Evolutionary conservation across 495 filamentous ascomycete genomes (phyloP), one percentile per base, ranked within the genome.

Genomic region (Gamarada debralockiae): DNA sequence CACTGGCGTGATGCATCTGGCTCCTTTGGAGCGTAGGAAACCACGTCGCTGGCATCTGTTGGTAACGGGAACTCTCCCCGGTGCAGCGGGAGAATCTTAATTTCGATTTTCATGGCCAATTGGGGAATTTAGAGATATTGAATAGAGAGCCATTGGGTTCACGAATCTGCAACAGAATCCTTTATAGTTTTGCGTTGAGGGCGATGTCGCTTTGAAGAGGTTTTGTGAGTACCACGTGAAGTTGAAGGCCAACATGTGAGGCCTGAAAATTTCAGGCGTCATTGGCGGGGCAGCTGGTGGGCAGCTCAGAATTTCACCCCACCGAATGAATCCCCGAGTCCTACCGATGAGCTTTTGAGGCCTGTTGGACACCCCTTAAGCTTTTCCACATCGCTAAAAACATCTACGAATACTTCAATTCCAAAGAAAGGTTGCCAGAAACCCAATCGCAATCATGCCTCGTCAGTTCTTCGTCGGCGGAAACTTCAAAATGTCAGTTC

Each of bases 391-490:
- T 22, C 44, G 3, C 2, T 4, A n/a, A 47, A 10, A 15, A 37
- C 27, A 25, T 39, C 37, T 17, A 2, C 22, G 48, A 50, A 40
- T 17, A 23, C 33, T 15, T 21, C 47, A 50, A 52, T 47, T 12
- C 39, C 23, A 17, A 27, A 43, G 37, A 40, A 38, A 12, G 41
- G 33, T 47, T 21, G 33, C 17, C 24, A 48, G 17, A 40, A 48
- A 21, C 33, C 7, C 41, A 50, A 48, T 46, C 49, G 55, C 57
- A 58, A 81, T 42, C 65, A 96, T 95, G 91, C 77, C 83, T 75
- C 92, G 93, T 78, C 87, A 90, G 84, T 98, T 97, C 81, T 97
- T 98, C 75, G 90, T 98, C 68, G 93, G 93, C 70, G 93, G 93
- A 67, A 98, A 97, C 83, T 97, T 97, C 80, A 98, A 98, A 79